Percentiles rank a stretch among this genome's conserved stretches.
These are phyloP conservation scores for Phaffomyces opuntiae DNA, from an alignment of 805 yeast genomes.

Conservation along the genomic window DNA sequence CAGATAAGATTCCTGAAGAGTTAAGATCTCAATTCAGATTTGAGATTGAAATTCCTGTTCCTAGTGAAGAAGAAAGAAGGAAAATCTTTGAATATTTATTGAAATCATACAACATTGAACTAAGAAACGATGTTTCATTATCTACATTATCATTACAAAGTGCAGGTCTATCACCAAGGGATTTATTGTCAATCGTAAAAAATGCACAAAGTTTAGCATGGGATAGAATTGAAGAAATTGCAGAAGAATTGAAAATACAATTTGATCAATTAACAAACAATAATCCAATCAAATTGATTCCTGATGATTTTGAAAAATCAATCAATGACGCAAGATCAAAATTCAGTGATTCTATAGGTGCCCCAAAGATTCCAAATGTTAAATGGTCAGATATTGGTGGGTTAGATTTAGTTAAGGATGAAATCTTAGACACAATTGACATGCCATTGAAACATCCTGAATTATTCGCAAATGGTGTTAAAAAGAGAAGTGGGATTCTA, in stretches of 20 bases:
- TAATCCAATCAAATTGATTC: constrained; percentile 45
- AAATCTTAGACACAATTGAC: constrained; percentile 91
- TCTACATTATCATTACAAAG: constrained; percentile 69
- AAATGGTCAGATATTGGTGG: constrained; percentile 99
- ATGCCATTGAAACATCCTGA: constrained; percentile 94
- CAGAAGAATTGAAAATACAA: constrained; percentile 8
- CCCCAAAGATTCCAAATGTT: constrained; percentile 92
- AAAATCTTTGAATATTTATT: constrained; percentile 52
- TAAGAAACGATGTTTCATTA: constrained; percentile 46
- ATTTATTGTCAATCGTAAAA: constrained; percentile 62
- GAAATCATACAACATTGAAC: constrained; percentile 12
- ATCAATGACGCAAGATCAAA: constrained; percentile 78
- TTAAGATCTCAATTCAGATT: constrained; percentile 67
- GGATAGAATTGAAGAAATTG: constrained; percentile 35
- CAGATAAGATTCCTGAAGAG: constrained; percentile 59
- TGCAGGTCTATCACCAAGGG: constrained; percentile 88
- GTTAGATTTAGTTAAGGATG: constrained; percentile 80
- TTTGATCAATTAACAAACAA: constrained; percentile 27
- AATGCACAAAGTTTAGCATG: constrained; percentile 55
- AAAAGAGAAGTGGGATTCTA: constrained; percentile 88
- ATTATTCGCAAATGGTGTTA: constrained; percentile 78
- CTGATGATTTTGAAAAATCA: constrained; percentile 60
- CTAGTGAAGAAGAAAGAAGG: constrained; percentile 67
- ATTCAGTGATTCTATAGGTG: constrained; percentile 92
- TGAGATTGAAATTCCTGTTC: constrained; percentile 71